Evolutionary conservation across 1,284 basidiomycete genomes (phyloP).

Genomic region (Chalciporus sp.): DNA sequence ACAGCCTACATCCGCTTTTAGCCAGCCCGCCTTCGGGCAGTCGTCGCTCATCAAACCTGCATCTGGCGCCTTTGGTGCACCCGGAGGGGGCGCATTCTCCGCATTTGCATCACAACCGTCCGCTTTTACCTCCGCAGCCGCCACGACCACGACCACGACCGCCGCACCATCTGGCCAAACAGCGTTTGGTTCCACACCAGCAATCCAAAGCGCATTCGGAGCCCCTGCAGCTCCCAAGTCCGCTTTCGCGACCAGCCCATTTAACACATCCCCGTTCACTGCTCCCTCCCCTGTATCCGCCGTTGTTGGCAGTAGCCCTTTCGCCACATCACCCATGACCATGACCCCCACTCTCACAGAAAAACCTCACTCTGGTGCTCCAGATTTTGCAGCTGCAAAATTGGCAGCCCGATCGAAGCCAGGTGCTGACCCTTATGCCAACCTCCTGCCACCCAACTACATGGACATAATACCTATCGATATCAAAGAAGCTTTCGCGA

Average conservation of each 20-base stretch:
- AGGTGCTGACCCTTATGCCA: constrained; percentile 57
- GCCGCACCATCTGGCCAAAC: constrained; percentile 23
- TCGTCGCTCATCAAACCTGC: constrained; percentile 33
- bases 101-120: constrained; percentile 38
- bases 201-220: constrained; percentile 32
- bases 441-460: constrained; percentile 61
- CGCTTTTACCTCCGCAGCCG: constrained; percentile 24
- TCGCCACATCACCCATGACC: constrained; percentile 28
- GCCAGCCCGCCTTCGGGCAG: constrained; percentile 39
- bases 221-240: constrained; percentile 25
- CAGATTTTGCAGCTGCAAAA: constrained; percentile 48
- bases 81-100: constrained; percentile 38
- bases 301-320: constrained; percentile 24
- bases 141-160: constrained; percentile 13
- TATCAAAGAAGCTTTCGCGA: constrained; percentile 61
- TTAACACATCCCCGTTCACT: constrained; percentile 17
- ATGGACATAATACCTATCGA: constrained; percentile 50
- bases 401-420: constrained; percentile 42
- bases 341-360: constrained; percentile 25
- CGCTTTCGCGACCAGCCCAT: constrained; percentile 31
- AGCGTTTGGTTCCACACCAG: constrained; percentile 33
- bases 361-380: constrained; percentile 31
- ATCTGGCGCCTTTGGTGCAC: constrained; percentile 35
- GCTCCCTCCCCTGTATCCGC: constrained; percentile 20
- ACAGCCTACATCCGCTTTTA: constrained; percentile 30